These are phyloP conservation scores for Pseudotulostoma volvatum DNA, from an alignment of 495 filamentous ascomycete genomes.

Conservation along the genomic window DNA sequence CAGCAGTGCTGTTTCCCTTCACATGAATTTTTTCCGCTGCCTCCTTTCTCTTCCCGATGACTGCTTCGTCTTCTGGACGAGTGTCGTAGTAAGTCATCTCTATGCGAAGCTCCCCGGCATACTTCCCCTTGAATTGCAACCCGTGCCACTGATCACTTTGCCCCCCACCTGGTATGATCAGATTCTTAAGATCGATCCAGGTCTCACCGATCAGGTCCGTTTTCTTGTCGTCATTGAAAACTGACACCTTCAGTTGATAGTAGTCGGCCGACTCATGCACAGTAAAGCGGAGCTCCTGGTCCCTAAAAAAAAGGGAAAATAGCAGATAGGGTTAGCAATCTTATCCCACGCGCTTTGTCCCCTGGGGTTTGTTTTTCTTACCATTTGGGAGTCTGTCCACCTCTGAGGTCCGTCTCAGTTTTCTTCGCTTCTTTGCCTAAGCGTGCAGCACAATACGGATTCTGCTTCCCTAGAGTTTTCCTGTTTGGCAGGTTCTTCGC, in stretches of 20 bases:
- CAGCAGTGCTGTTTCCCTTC: constrained; percentile 8
- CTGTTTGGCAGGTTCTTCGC: constrained; percentile 93
- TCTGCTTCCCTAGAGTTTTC: constrained; percentile 95
- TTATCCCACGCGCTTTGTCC: too few species aligned
- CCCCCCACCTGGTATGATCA: constrained; percentile 73
- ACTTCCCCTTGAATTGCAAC: constrained; percentile 74
- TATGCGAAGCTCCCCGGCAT: constrained; percentile 85
- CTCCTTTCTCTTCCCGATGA: constrained; percentile 37
- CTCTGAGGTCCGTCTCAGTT: constrained; percentile 83
- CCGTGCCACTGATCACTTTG: constrained; percentile 87
- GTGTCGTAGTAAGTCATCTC: constrained; percentile 95
- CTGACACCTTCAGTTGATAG: constrained; percentile 78
- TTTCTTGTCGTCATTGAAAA: constrained; percentile 96
- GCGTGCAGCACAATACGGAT: constrained; percentile 87
- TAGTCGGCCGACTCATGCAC: constrained; percentile 97
- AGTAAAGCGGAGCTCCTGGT: constrained; percentile 88
- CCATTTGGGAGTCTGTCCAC: constrained; percentile 93
- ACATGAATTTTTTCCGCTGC: constrained; percentile 17
- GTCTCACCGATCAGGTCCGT: constrained; percentile 91
- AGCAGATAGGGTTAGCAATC: constrained; percentile 12
- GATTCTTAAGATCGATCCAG: constrained; percentile 65
- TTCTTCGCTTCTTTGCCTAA: constrained; percentile 97
- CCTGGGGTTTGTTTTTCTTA: too few species aligned
- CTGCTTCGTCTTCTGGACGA: constrained; percentile 56
- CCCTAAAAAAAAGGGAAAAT: constrained; percentile 47